These are phyloP conservation scores for Pythium guiyangense DNA, from an alignment of 352 stramenopile genomes.

Conservation along the genomic window DNA sequence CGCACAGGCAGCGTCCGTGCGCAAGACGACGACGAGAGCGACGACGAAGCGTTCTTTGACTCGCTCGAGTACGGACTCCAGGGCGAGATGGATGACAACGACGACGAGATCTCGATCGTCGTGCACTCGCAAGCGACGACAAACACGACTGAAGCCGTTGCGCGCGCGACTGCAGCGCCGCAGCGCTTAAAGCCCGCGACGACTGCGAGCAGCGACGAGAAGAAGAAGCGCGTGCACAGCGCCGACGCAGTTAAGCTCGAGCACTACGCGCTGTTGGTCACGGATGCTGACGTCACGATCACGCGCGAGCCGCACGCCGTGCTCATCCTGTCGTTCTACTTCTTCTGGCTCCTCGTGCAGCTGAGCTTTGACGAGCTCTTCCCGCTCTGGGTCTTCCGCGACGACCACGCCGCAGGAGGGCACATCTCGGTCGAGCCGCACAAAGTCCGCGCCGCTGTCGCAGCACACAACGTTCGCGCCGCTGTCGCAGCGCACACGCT, in stretches of 20 bases:
- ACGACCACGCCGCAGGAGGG: conserved; percentile 20
- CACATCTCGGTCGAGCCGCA: conserved; percentile 16
- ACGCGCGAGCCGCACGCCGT: conserved; percentile 61
- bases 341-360: conserved; percentile 69
- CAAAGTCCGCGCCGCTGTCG: conserved; percentile 20
- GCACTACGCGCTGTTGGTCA: background rate
- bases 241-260: conserved; percentile 19
- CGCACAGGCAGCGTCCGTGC: conserved; percentile 30
- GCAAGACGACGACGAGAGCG: conserved; percentile 35
- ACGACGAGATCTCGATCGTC: conserved; percentile 69
- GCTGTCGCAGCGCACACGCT: conserved; percentile 57
- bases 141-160: conserved; percentile 37
- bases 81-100: conserved; percentile 48
- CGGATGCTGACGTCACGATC: conserved; percentile 49
- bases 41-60: conserved; percentile 83
- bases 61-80: conserved; percentile 77
- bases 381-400: conserved; percentile 77
- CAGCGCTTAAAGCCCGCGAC: conserved; percentile 2
- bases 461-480: conserved; percentile 23
- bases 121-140: conserved; percentile 50
- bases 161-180: conserved; percentile 3
- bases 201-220: background rate
- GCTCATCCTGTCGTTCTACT: conserved; percentile 62
- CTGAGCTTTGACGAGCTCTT: conserved; percentile 78
- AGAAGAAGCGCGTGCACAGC: conserved; percentile 18